Evolutionary conservation across 2,329 filamentous ascomycete genomes (phyloP), one percentile per base, ranked within the genome.

Genomic region (Dothistroma pini): DNA sequence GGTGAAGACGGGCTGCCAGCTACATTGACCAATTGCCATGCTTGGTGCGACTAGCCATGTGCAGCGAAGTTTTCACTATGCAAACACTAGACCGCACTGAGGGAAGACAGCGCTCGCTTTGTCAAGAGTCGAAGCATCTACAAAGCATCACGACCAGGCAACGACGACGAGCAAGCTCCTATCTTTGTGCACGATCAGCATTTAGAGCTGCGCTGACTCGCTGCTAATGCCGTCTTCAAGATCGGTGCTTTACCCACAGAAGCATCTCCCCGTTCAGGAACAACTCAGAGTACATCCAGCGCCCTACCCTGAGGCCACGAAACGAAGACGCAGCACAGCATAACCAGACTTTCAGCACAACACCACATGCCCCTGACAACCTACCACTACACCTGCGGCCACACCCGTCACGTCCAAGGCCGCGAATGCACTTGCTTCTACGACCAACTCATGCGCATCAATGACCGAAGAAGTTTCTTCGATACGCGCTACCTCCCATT

Each of bases 381-480:
- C 47, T 67, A 65, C 63, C 52, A 57, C 58, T 68, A 70, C 63
- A 59, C 60, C 54, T 70, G 68, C 59, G 67, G 64, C 51, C 67
- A 68, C 59, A 53, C 56, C 34, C 64, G 61, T 22, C 57, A 62
- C 56, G 55, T 68, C 34, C 63, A 68, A 66, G 66, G 66, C 21
- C 65, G 63, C 9, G 62, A 66, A 50, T 69, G 68, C 56, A 41
- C 32, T 44, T 68, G 68, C 57, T 61, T 68, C 56, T 65, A 67
- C 61, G 61, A 63, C 14, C 62, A 65, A 22, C 61, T 68, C 48
- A 50, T 66, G 34, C 61, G 58, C 32, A 69, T 68, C 60, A 66
- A 69, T 52, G 56, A 66, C 21, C 57, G 51, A 16, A n/a, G 50
- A 29, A 51, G 58, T 21, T 63, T 62, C 58, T 21, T 21, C 21